Evolutionary conservation across 1,284 basidiomycete genomes (phyloP), one percentile per base, ranked within the genome.

Genomic region (Ustilago xerochloae): DNA sequence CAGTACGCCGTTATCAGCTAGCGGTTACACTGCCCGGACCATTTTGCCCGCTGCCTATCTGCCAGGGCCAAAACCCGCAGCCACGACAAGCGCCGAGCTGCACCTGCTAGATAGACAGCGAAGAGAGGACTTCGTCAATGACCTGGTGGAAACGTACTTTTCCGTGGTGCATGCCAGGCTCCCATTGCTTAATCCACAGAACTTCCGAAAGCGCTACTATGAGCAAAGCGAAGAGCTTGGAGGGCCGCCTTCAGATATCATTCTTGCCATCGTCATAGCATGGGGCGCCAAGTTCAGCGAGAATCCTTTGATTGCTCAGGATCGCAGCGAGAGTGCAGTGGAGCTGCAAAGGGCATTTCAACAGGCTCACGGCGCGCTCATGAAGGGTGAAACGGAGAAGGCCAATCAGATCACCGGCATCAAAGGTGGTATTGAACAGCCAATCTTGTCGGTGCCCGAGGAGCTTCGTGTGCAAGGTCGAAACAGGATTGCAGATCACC

Each of bases 241-340:
- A 49, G 70, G 68, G 12, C 47, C 75, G 15, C 67, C 77, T 2
- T 89, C 92, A 62, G 90, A 91, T 43, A 89, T 91, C 3, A 87
- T 94, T 16, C 88, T 96, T 36, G 93, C 94, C 4, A 91, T 91
- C 0, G 90, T 94, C n/a, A 87, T 97, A 48, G 93, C 93, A 0
- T 95, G 92, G 91, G 94, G 94, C 20, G 90, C 92, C 41, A 93
- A 94, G 78, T 96, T 96, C 84, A 92, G 92, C 10, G 93, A 95
- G 77, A 91, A 94, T 81, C 90, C 91, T 0, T 85, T 93, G 66
- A 88, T 96, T 47, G 87, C 90, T 6, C 88, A 90, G 28, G 94
- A 96, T 85, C 88, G 93, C 45, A 87, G 88, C 51, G 89, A 90
- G 70, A 90, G 90, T 58, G 81, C 75, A n/a, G 41, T 26, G 30